phyloP scores from a whole-genome alignment of 805 yeast species.

The Barnettozyma californica region DNA sequence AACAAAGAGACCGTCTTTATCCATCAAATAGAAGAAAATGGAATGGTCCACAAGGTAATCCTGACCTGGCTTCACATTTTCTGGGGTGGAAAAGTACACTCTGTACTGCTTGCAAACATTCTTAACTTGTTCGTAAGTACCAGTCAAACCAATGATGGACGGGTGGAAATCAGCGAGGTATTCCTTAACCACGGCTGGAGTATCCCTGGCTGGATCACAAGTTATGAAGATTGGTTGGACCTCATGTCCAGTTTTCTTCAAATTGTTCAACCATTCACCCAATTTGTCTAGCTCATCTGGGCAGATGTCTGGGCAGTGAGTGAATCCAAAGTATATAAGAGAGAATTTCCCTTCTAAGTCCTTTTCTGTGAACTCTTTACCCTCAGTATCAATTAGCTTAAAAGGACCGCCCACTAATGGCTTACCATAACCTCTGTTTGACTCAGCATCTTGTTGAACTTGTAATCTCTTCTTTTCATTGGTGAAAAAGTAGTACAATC shows the following conservation, averaged over 20 bases:
- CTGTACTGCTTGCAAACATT: conserved; percentile 82
- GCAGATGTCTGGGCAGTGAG: conserved; percentile 97
- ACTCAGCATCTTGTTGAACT: conserved; percentile 73
- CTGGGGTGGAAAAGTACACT: conserved; percentile 97
- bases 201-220: conserved; percentile 94
- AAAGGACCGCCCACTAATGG: conserved; percentile 94
- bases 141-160: conserved; percentile 84
- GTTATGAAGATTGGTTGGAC: conserved; percentile 89
- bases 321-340: conserved; percentile 90
- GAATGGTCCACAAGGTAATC: conserved; percentile 97
- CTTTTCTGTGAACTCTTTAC: conserved; percentile 69
- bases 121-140: conserved; percentile 81
- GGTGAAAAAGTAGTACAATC: conserved; percentile 63
- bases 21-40: conserved; percentile 95
- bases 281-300: conserved; percentile 96
- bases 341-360: conserved; percentile 76
- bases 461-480: conserved; percentile 72
- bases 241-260: conserved; percentile 53
- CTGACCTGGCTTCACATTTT: conserved; percentile 89
- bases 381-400: conserved; percentile 62
- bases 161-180: conserved; percentile 89
- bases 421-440: conserved; percentile 83
- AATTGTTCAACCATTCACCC: conserved; percentile 56
- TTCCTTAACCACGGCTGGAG: conserved; percentile 77
- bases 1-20: conserved; percentile 93